A percentile compares a stretch with the other conserved stretches of the same genome.
Conservation (phyloP, 2,329 filamentous ascomycete genomes). For the Dothistroma pini region DNA sequence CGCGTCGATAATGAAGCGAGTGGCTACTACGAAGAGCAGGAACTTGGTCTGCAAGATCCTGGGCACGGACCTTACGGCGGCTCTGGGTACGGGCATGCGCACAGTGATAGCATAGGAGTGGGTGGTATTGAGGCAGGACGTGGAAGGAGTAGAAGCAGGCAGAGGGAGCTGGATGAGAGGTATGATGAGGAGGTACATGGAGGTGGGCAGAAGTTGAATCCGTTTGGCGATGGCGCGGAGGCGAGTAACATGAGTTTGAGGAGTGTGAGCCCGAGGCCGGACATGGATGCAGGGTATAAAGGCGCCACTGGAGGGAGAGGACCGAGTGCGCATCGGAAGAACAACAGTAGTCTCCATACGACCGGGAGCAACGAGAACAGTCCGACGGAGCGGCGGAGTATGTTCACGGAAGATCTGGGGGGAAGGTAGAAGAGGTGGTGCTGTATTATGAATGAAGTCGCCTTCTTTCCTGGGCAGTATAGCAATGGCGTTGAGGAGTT, state of each 20-base stretch:
- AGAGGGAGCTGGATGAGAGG: slow-evolving; percentile 44
- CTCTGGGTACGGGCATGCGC: slow-evolving; percentile 35
- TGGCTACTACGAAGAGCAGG: slow-evolving; percentile 73
- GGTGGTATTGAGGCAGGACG: slow-evolving; percentile 37
- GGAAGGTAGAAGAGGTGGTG: background rate
- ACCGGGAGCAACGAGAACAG: slow-evolving; percentile 46
- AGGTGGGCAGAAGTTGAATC: slow-evolving; percentile 49
- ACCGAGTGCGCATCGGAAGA: slow-evolving; percentile 40
- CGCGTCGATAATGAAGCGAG: slow-evolving; percentile 69
- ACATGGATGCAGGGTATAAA: slow-evolving; percentile 48
- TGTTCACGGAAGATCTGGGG: slow-evolving; percentile 60
- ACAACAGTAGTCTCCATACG: slow-evolving; percentile 33
- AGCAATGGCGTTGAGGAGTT: background rate
- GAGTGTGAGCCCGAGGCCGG: slow-evolving; percentile 73
- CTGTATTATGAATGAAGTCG: background rate
- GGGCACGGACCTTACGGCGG: slow-evolving; percentile 40
- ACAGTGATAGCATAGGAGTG: slow-evolving; percentile 23
- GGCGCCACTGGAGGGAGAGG: slow-evolving; percentile 31
- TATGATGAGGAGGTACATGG: slow-evolving; percentile 48
- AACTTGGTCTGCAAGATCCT: slow-evolving; percentile 57
- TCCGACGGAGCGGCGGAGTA: slow-evolving; percentile 64
- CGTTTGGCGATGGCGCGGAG: slow-evolving; percentile 68
- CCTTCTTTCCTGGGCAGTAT: background rate
- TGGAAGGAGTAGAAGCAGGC: slow-evolving; percentile 49
- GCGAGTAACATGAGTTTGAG: slow-evolving; percentile 60